Evolutionary conservation across 176 grass and related monocot genomes (phyloP).

Genomic region (Lolium multiflorum): DNA sequence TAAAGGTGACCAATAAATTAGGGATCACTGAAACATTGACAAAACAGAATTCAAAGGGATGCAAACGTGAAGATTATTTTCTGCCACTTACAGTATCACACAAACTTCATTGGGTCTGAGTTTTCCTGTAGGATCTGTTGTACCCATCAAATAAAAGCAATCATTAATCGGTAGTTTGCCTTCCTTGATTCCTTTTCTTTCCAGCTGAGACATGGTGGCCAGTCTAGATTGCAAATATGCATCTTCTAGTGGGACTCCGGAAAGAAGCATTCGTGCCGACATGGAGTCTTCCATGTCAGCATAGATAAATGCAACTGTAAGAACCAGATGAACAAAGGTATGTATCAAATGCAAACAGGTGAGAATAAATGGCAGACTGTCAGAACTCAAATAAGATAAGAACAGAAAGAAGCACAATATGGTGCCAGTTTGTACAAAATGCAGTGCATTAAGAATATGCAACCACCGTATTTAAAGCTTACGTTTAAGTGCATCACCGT

Average conservation of each 20-base stretch:
- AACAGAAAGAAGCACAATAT: slow-evolving; percentile 5
- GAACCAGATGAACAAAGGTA: slow-evolving; percentile 11
- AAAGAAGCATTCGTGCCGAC: slow-evolving; percentile 60
- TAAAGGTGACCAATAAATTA: not conserved
- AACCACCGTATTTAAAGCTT: slow-evolving; percentile 17
- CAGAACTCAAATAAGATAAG: not conserved
- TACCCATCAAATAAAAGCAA: slow-evolving; percentile 75
- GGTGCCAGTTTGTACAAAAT: not conserved
- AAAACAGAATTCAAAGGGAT: not conserved
- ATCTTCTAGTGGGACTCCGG: slow-evolving; percentile 60
- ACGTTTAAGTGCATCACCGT: slow-evolving; percentile 51
- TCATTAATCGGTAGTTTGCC: slow-evolving; percentile 63
- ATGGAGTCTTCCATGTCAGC: slow-evolving; percentile 70
- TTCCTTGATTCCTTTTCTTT: slow-evolving; percentile 60
- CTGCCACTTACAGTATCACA: slow-evolving; percentile 64
- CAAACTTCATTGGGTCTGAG: slow-evolving; percentile 69
- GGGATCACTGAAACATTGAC: slow-evolving; percentile 11
- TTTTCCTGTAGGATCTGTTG: slow-evolving; percentile 61
- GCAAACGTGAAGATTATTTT: slow-evolving; percentile 4
- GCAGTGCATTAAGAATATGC: not conserved
- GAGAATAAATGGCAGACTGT: slow-evolving; percentile 10
- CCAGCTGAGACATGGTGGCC: slow-evolving; percentile 39
- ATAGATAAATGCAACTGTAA: slow-evolving; percentile 64
- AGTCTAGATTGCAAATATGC: slow-evolving; percentile 58
- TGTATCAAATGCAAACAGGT: slow-evolving; percentile 16